Percentiles rank a stretch among this genome's conserved stretches.
These are phyloP conservation scores for Fusarium beomiforme DNA, from an alignment of 2,329 filamentous ascomycete species.

Conservation along the genomic window DNA sequence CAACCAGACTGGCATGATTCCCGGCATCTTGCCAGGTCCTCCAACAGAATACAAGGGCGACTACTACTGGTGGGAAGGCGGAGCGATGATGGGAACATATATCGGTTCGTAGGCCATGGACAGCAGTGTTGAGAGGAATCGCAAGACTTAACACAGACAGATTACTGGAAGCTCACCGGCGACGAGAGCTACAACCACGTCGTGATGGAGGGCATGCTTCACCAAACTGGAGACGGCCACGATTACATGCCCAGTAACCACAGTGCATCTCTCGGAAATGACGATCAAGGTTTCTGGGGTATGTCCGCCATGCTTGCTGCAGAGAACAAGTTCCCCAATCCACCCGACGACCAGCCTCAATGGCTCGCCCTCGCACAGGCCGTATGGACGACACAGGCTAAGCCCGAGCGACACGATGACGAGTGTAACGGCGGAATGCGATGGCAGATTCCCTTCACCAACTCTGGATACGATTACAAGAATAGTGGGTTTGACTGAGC, in stretches of 20 bases:
- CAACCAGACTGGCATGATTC: constrained; percentile 61
- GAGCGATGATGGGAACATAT: constrained; percentile 73
- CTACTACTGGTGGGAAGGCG: constrained; percentile 81
- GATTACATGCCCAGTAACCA: constrained; percentile 71
- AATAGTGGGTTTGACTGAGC: constrained; percentile 56
- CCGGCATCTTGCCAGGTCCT: constrained; percentile 67
- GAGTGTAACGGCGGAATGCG: constrained; percentile 75
- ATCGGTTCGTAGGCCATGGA: constrained; percentile 52
- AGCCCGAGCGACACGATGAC: constrained; percentile 69
- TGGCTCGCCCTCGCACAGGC: constrained; percentile 75
- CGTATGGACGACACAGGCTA: constrained; percentile 72
- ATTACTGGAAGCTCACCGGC: constrained; percentile 76
- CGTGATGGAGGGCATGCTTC: constrained; percentile 65
- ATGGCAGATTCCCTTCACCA: constrained; percentile 82
- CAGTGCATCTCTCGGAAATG: constrained; percentile 70
- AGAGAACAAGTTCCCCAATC: constrained; percentile 71
- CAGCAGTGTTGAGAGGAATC: fast-evolving
- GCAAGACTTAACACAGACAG: constrained; percentile 1
- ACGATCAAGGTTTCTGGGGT: constrained; percentile 78
- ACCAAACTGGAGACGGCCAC: constrained; percentile 65
- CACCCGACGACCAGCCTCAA: constrained; percentile 61
- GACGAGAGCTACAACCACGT: constrained; percentile 71
- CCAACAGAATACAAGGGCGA: constrained; percentile 57
- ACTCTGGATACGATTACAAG: constrained; percentile 81
- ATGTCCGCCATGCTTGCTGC: constrained; percentile 74